Base-by-base conservation (phyloP, 2,329 filamentous ascomycete genomes). In the Aspergillus glaucus region DNA sequence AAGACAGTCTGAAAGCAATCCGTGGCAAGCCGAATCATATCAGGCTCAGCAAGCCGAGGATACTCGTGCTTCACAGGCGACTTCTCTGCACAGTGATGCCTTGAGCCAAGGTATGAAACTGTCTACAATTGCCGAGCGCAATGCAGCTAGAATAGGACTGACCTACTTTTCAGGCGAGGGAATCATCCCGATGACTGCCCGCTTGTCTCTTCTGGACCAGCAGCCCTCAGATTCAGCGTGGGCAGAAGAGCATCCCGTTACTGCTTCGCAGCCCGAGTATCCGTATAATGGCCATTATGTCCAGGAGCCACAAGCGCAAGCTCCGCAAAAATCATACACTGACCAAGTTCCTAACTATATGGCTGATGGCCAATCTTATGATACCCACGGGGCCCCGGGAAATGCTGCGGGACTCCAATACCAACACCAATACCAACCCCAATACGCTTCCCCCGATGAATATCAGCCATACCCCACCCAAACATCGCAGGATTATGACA, bases 111-210 rank as follows among this genome's bases (percentile, higher is more conserved):
- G 67, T 67, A 61, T 44, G 57, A 39, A 44, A 28, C 34, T 40
- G 24, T 30, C 5, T n/a, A 30, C 44, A 28, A 19, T 12, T 40
- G 30, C 15, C 10, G 9, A 30, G 9, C 9, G 10, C 10, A 30
- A 14, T 41, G 14, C 26, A 44, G 44, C 46, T 12, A 30, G 41
- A 10, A 15, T 6, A 21, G 2, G 10, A 46, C 56, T 62, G 30
- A 62, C 50, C 15, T 24, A 10, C 32, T 37, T 37, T 14, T 3
- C 19, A 67, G 64, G 59, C 15, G 64, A 66, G 32, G 67, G 67
- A n/a, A 66, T 66, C 46, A 69, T 70, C 39, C 65, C 67, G 1
- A 69, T 70, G 67, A 68, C 67, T 34, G 67, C 66, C 4, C 62
- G 66, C 3, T 49, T 70, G 45, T 70, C 67, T 17, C 56, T 70